Evolutionary conservation across 805 yeast genomes (phyloP).

Genomic region (Starmerella riodocensis): DNA sequence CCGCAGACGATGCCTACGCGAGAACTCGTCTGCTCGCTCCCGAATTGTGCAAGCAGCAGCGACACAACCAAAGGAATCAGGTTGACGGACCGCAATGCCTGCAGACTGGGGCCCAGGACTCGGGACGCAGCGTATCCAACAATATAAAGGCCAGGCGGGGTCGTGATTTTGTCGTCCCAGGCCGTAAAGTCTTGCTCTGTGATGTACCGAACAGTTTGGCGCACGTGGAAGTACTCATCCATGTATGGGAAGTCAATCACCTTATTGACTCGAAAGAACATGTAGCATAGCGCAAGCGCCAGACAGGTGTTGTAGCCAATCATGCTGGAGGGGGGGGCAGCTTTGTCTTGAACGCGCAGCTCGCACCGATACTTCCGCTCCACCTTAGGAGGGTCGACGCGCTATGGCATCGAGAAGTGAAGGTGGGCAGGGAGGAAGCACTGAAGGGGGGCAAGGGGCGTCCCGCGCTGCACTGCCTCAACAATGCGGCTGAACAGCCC

Average conservation of each 20-base stretch:
- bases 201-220: slow-evolving; percentile 61
- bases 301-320: too few species aligned
- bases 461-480: too few species aligned
- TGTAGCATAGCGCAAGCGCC: too few species aligned
- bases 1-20: slow-evolving; percentile 29
- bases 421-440: too few species aligned
- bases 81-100: slow-evolving; percentile 43
- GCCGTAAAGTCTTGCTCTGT: slow-evolving; percentile 38
- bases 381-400: too few species aligned
- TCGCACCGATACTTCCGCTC: too few species aligned
- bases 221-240: slow-evolving; percentile 79
- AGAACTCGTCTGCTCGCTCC: neutral
- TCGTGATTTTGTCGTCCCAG: slow-evolving; percentile 87
- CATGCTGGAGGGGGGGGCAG: too few species aligned
- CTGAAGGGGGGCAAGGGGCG: too few species aligned
- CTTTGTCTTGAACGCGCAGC: too few species aligned
- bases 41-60: neutral
- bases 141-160: slow-evolving; percentile 85
- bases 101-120: slow-evolving; percentile 20
- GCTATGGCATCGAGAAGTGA: too few species aligned
- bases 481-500: too few species aligned
- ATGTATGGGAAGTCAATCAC: slow-evolving; percentile 22
- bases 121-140: slow-evolving; percentile 20
- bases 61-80: slow-evolving; percentile 28
- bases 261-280: too few species aligned